A percentile compares a stretch with the other conserved stretches of the same genome.
Conservation (phyloP, 1,139 yeast genomes). For the Geotrichum bryndzae region DNA sequence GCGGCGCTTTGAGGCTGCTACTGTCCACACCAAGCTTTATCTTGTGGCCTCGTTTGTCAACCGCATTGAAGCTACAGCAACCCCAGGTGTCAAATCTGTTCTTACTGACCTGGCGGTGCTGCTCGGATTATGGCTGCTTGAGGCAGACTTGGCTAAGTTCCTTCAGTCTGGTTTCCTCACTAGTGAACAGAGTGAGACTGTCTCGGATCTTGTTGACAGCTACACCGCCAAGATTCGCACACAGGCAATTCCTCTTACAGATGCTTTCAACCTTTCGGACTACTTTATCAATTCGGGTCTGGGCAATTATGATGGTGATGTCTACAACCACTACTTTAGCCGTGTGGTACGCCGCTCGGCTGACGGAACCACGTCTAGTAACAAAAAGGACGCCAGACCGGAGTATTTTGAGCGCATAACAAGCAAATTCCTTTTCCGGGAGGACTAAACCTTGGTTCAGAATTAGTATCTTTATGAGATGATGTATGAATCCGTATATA, state of each 20-base stretch:
- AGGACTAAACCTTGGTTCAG: background rate
- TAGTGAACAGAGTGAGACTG: slow-evolving; percentile 33
- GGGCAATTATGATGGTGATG: slow-evolving; percentile 80
- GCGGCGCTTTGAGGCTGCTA: slow-evolving; percentile 35
- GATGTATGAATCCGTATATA: no score
- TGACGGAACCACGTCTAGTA: background rate
- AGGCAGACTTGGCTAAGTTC: slow-evolving; percentile 70
- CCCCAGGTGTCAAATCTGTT: slow-evolving; percentile 34
- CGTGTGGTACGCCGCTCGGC: slow-evolving; percentile 31
- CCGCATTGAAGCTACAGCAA: slow-evolving; percentile 23
- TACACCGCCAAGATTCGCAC: slow-evolving; percentile 45
- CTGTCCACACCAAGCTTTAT: slow-evolving; percentile 33
- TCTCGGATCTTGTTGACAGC: slow-evolving; percentile 34
- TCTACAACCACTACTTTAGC: slow-evolving; percentile 64
- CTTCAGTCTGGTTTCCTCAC: slow-evolving; percentile 55
- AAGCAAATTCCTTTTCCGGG: background rate
- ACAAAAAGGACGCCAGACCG: background rate
- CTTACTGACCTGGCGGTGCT: slow-evolving; percentile 48
- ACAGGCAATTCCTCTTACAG: slow-evolving; percentile 74
- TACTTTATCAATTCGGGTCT: slow-evolving; percentile 79
- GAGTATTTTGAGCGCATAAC: background rate
- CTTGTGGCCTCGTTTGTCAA: slow-evolving; percentile 31
- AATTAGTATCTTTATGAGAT: no score
- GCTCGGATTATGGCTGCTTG: slow-evolving; percentile 67
- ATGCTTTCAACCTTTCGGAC: slow-evolving; percentile 81